Base-by-base conservation (phyloP, 768 basidiomycete species). In the Cyclocybe aegerita region DNA sequence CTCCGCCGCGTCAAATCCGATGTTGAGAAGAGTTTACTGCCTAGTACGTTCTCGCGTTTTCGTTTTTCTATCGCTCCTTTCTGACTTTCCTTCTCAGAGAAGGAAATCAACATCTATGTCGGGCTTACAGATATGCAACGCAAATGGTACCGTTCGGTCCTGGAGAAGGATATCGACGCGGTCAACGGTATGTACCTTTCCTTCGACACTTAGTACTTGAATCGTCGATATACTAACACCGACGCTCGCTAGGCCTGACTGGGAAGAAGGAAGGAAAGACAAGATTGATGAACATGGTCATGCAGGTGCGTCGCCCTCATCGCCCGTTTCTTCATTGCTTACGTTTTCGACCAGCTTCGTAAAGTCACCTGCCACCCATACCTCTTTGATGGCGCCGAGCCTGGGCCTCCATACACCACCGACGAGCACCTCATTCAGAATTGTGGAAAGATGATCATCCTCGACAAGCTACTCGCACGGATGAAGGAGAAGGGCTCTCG, bases 231-330 rank as follows among this genome's bases (percentile, higher is more conserved):
- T 7, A 34, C 7, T 48, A 1, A 9, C n/a, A 0, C 8, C 16
- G 23, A 23, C 23, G 23, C 4, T 23, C 23, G 23, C 23, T 53
- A 91, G 90, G 92, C 36, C 74, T 94, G 31, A 91, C 92, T 1
- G 93, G 95, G 7, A 98, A 97, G 80, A 98, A 98, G 65, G 97
- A 99, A 66, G 96, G 96, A 48, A 99, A 98, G 74, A 98, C 95
- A 4, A 76, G 96, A 32, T 69, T 98, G 44, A 93, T 98, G 86
- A 99, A 98, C 65, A 94, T 99, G 79, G 97, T 98, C 53, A 98
- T 98, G 97, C 97, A 99, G 78, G 81, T 91, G 49, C 14, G 59
- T 34, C 10, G 6, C 14, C 36, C 7, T 11, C 23, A 48, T 39
- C 7, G 37, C n/a, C 51, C n/a, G 9, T n/a, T 37, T 8, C 15